phyloP scores from a whole-genome alignment of 1,284 basidiomycete species.

The Abortiporus biennis region DNA sequence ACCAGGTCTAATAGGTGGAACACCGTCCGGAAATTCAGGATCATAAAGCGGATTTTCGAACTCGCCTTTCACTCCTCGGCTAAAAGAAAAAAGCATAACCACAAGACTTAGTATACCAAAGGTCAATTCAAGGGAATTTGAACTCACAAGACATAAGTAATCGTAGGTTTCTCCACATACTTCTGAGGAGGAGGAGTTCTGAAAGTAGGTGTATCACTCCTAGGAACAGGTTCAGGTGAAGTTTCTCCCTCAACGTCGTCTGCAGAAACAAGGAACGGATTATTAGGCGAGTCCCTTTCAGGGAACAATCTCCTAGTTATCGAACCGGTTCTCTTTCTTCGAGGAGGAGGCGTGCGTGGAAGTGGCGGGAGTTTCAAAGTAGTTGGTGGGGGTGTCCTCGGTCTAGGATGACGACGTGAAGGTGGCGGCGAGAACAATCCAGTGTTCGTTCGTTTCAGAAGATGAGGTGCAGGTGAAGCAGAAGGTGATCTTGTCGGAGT shows the following conservation, averaged over 20 bases:
- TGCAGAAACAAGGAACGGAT: constrained; percentile 38
- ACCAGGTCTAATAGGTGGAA: constrained; percentile 22
- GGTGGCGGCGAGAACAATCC: constrained; percentile 30
- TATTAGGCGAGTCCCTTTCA: constrained; percentile 46
- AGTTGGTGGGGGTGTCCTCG: neutral
- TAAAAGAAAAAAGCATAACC: constrained; percentile 20
- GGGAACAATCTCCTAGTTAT: constrained; percentile 20
- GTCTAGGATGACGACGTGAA: constrained; percentile 20
- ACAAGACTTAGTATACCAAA: constrained; percentile 1
- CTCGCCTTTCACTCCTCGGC: constrained; percentile 45
- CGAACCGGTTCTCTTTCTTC: neutral
- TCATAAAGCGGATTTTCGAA: constrained; percentile 48
- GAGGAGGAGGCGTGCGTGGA: constrained; percentile 2
- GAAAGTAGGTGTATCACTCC: constrained; percentile 7
- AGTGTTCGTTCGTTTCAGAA: constrained; percentile 20
- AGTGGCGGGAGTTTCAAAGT: constrained; percentile 12
- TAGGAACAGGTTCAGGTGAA: constrained; percentile 4
- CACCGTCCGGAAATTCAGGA: constrained; percentile 22
- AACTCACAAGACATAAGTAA: constrained; percentile 57
- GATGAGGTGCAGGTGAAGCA: constrained; percentile 20
- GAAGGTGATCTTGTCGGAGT: constrained; percentile 24
- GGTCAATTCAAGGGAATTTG: neutral
- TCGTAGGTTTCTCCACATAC: constrained; percentile 39
- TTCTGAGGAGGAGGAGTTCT: constrained; percentile 14
- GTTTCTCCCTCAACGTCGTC: constrained; percentile 5